A percentile compares a stretch with the other conserved stretches of the same genome.
phyloP scores from a whole-genome alignment of 208 protist genomes.

The Entamoeba dispar region DNA sequence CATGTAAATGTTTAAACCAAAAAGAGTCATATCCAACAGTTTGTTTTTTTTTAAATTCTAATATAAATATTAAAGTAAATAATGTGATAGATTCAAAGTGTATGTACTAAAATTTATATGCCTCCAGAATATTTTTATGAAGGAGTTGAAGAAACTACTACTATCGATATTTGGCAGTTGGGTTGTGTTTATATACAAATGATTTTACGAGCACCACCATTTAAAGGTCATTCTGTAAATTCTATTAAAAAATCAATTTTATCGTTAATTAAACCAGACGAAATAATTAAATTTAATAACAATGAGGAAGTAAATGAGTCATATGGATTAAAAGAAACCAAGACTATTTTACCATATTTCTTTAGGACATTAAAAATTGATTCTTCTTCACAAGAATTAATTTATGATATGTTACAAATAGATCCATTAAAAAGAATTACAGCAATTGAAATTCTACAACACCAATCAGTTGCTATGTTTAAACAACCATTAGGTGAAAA shows the following conservation, averaged over 20 bases:
- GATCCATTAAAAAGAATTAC: neutral
- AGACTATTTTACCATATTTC: neutral
- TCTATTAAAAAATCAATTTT: neutral
- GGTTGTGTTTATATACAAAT: neutral
- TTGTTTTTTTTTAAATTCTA: too few relatives aligned
- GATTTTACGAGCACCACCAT: neutral
- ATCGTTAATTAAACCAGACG: neutral
- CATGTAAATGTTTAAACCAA: neutral
- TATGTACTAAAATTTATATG: neutral
- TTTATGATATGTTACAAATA: neutral
- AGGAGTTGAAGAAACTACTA: neutral
- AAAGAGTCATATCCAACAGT: neutral
- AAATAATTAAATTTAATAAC: neutral
- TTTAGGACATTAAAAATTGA: neutral
- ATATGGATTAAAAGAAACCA: neutral
- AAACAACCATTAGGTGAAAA: neutral
- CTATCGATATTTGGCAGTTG: neutral
- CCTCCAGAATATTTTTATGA: neutral
- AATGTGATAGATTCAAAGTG: neutral
- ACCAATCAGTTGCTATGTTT: neutral
- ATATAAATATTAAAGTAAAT: too few relatives aligned
- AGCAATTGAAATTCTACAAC: neutral
- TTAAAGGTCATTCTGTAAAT: neutral
- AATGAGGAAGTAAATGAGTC: neutral
- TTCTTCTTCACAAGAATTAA: neutral